Percentiles rank a stretch among this genome's conserved stretches.
These are phyloP conservation scores for Mycena citricolor DNA, from an alignment of 1,284 basidiomycete genomes.

Conservation along the genomic window DNA sequence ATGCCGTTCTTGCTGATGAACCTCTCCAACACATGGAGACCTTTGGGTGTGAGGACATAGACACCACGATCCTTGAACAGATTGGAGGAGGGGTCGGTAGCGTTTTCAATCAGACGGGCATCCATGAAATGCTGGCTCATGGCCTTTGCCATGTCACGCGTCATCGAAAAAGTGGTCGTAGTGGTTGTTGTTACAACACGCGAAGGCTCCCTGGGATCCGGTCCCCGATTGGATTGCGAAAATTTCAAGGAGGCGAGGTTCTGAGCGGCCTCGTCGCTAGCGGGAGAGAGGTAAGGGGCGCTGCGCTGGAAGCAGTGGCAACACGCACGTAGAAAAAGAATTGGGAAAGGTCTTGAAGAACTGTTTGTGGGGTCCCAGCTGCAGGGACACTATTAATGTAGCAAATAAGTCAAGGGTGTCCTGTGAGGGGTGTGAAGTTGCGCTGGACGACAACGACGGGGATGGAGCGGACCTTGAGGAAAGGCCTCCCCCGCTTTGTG, in stretches of 20 bases:
- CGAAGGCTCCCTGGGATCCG: slow-evolving; percentile 95
- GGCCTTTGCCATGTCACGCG: slow-evolving; percentile 97
- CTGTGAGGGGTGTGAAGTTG: slow-evolving; percentile 42
- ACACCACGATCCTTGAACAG: slow-evolving; percentile 98
- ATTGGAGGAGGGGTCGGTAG: slow-evolving; percentile 83
- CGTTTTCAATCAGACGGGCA: slow-evolving; percentile 95
- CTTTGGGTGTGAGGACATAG: slow-evolving; percentile 95
- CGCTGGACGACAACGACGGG: slow-evolving; percentile 9
- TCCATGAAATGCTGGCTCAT: slow-evolving; percentile 99
- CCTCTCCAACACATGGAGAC: slow-evolving; percentile 95
- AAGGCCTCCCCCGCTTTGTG: slow-evolving; percentile 91
- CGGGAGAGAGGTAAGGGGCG: slow-evolving; percentile 24
- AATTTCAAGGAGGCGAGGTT: slow-evolving; percentile 97
- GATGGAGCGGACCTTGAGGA: slow-evolving; percentile 69
- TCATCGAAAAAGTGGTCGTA: slow-evolving; percentile 99
- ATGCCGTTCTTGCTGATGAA: slow-evolving; percentile 99
- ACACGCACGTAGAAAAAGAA: slow-evolving; percentile 90
- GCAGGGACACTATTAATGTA: slow-evolving; percentile 92
- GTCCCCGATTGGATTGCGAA: slow-evolving; percentile 96
- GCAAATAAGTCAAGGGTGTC: slow-evolving; percentile 98
- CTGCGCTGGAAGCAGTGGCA: slow-evolving; percentile 13
- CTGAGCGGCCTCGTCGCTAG: slow-evolving; percentile 93
- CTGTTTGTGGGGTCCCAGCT: slow-evolving; percentile 87
- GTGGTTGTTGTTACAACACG: slow-evolving; percentile 98
- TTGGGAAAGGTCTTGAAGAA: slow-evolving; percentile 95